Percentiles rank a stretch among this genome's conserved stretches.
Conservation (phyloP, 495 filamentous ascomycete genomes). For the Chaetomium tenue region DNA sequence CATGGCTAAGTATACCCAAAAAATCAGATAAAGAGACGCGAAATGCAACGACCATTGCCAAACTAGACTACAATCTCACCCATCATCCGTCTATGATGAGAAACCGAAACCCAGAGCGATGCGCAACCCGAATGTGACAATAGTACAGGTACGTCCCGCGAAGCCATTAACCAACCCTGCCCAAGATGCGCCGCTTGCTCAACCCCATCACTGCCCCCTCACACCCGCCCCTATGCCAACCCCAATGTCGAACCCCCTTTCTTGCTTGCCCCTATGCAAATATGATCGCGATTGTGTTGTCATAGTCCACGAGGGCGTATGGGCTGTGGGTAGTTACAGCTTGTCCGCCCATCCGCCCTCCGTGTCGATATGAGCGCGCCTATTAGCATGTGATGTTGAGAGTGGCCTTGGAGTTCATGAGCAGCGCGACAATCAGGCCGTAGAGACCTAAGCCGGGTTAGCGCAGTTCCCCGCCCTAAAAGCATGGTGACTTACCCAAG, state of each 20-base stretch:
- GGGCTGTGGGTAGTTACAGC: constrained; percentile 26
- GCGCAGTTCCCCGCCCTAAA: background rate
- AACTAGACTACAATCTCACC: constrained; percentile 47
- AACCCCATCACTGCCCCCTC: constrained; percentile 22
- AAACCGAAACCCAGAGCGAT: constrained; percentile 37
- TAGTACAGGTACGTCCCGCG: constrained; percentile 43
- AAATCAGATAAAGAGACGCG: background rate
- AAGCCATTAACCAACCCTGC: constrained; percentile 35
- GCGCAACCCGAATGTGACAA: constrained; percentile 49
- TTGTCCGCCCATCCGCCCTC: constrained; percentile 26
- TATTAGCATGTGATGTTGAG: constrained; percentile 50
- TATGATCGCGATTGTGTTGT: constrained; percentile 14
- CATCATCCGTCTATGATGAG: constrained; percentile 46
- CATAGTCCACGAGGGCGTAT: constrained; percentile 17
- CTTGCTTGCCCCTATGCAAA: constrained; percentile 9
- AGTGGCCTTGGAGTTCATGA: constrained; percentile 90
- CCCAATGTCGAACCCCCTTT: constrained; percentile 16
- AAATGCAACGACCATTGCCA: constrained; percentile 30
- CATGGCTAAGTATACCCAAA: background rate
- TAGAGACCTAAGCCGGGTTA: constrained; percentile 69
- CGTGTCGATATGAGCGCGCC: background rate
- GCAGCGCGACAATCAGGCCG: constrained; percentile 94
- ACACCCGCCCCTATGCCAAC: constrained; percentile 19
- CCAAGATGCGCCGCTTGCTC: constrained; percentile 34
- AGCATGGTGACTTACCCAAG: constrained; percentile 63